A percentile compares a stretch with the other conserved stretches of the same genome.
These are phyloP conservation scores for Nepenthes alata DNA, from an alignment of 179 eudicot genomes.

Conservation along the genomic window DNA sequence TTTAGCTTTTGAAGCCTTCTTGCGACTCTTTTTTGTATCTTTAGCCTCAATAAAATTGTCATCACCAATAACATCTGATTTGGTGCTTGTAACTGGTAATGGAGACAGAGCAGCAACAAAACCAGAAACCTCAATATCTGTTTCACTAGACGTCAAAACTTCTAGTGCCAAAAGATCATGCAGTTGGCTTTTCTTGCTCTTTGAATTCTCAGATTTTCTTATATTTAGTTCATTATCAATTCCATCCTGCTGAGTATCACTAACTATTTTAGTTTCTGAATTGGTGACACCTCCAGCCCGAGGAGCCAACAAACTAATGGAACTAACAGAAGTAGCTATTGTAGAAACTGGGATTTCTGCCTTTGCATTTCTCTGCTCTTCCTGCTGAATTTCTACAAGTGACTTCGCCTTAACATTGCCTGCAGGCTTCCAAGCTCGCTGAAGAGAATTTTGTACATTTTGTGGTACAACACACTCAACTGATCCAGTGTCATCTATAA, in stretches of 20 bases:
- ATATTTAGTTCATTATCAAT: constrained; percentile 17
- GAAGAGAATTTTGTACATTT: constrained; percentile 22
- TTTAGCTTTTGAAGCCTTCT: constrained; percentile 84
- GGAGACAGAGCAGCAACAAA: constrained; percentile 21
- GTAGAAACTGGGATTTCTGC: constrained; percentile 34
- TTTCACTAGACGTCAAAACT: constrained; percentile 31
- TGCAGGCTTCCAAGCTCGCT: constrained; percentile 87
- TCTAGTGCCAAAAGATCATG: constrained; percentile 71
- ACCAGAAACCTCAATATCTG: constrained; percentile 23
- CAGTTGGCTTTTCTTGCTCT: constrained; percentile 55
- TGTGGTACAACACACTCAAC: constrained; percentile 17
- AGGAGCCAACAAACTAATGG: constrained; percentile 41
- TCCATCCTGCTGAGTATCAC: constrained; percentile 21
- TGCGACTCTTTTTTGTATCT: constrained; percentile 85
- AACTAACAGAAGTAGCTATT: constrained; percentile 32
- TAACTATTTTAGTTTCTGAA: constrained; percentile 30
- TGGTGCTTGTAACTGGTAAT: constrained; percentile 21
- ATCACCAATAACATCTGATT: constrained; percentile 29
- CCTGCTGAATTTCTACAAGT: constrained; percentile 80
- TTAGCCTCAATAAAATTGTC: constrained; percentile 82
- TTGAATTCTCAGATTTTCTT: constrained; percentile 27
- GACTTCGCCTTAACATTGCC: constrained; percentile 80
- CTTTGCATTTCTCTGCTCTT: constrained; percentile 60
- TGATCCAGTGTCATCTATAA: constrained; percentile 20
- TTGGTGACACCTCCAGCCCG: constrained; percentile 61